Evolutionary conservation across 2,329 filamentous ascomycete species (phyloP), one percentile per base, ranked within the genome.

Genomic region (Xylariaceae sp.): DNA sequence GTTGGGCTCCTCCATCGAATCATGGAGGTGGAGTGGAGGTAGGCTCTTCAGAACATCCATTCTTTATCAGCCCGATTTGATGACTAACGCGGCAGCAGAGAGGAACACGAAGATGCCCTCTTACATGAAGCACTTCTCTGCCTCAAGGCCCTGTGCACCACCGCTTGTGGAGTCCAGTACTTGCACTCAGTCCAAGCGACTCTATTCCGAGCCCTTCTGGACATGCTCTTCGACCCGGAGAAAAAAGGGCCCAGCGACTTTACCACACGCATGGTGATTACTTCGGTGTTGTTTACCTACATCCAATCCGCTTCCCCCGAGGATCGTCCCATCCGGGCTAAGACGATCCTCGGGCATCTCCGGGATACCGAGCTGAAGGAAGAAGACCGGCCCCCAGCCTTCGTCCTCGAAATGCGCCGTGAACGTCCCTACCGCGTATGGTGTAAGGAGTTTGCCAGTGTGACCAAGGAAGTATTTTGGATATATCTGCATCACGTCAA

Each of bases 401-500:
- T 97, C 66, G 90, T 97, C 42, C 74, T 92, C 18, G 88, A 91
- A 53, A 97, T 97, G 83, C 86, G 88, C 59, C 84, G 86, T 33
- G 82, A 90, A 44, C 82, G 92, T 0, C 92, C 92, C 1, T 99
- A 96, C 68, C 87, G 90, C 32, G 81, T 95, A 2, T 99, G 92
- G 92, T 90, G 86, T 71, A 94, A 91, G 68, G 94, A 99, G 70
- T 83, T 92, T 15, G 85, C 86, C 52, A 91, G 88, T 61, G 92
- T 97, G 42, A 96, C 91, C 39, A 96, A 96, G 68, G 92, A 99
- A 68, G 92, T 97, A 27, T 99, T 99, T 67, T 99, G 92, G 92
- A 97, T 97, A 66, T 99, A 97, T 72, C 77, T 97, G 47, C 92
- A 97, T 69, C 88, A 95, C 59, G 76, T 95, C 50, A 97, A 97